Percentiles rank a stretch among this genome's conserved stretches.
These are phyloP conservation scores for Daldinia concentrica DNA, from an alignment of 495 filamentous ascomycete species.

Conservation along the genomic window DNA sequence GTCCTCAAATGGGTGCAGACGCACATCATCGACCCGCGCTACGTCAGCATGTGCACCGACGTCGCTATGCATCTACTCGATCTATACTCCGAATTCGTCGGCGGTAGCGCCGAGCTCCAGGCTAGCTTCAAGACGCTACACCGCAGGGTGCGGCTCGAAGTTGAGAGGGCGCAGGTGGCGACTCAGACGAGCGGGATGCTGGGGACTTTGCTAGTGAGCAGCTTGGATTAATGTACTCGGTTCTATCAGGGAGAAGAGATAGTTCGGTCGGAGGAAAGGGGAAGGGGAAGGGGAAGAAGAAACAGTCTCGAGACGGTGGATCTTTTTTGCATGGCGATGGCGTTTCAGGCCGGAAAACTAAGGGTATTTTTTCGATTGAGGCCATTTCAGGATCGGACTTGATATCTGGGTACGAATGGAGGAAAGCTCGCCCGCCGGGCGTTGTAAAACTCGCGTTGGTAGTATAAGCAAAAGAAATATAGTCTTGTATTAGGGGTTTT, in stretches of 20 bases:
- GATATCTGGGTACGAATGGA: conserved; percentile 13
- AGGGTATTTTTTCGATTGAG: conserved; percentile 3
- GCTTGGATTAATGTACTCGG: conserved; percentile 22
- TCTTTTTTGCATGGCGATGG: conserved; percentile 56
- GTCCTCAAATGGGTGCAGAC: conserved; percentile 84
- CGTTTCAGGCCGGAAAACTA: conserved; percentile 44
- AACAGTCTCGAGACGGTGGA: conserved; percentile 2
- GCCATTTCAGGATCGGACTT: conserved; percentile 12
- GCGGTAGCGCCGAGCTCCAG: conserved; percentile 76
- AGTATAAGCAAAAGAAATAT: not conserved
- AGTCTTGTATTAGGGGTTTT: not conserved
- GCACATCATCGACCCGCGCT: conserved; percentile 79
- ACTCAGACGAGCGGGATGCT: conserved; percentile 84
- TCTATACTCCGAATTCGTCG: conserved; percentile 84
- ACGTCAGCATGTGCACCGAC: conserved; percentile 80
- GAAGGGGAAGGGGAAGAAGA: not conserved
- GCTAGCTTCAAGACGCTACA: conserved; percentile 70
- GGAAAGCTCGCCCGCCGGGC: conserved; percentile 3
- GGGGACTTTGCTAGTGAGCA: conserved; percentile 71
- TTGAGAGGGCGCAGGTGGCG: conserved; percentile 82
- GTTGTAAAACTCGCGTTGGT: not conserved
- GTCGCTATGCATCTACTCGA: conserved; percentile 82
- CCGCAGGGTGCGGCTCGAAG: conserved; percentile 73
- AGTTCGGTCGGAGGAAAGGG: not conserved
- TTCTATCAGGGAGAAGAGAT: not conserved